Evolutionary conservation across 495 filamentous ascomycete species (phyloP).

Genomic region (Lasiosphaeria hispida): DNA sequence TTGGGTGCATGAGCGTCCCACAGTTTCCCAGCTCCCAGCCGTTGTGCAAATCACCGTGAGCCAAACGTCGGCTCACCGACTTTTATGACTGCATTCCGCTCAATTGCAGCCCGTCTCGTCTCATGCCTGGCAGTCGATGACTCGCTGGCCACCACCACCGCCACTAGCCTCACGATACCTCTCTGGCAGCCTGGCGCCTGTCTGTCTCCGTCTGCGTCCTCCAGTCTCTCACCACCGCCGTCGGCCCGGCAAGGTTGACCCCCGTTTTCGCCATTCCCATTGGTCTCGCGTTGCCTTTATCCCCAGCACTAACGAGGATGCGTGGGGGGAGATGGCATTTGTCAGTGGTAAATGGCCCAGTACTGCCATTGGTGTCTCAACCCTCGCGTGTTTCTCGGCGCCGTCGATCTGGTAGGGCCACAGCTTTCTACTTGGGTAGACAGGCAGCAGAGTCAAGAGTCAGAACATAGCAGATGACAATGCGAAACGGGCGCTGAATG

Average conservation of each 20-base stretch:
- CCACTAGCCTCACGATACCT: not conserved
- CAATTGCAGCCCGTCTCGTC: not conserved
- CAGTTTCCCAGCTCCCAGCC: not conserved
- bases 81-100: slow-evolving; percentile 20
- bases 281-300: not conserved
- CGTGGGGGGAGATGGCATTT: no score
- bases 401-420: no score
- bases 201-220: no score
- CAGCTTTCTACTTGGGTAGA: no score
- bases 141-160: not conserved
- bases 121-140: not conserved
- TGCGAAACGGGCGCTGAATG: no score
- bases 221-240: not conserved
- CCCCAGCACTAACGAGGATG: not conserved
- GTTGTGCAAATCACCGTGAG: slow-evolving; percentile 8
- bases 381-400: no score
- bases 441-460: no score
- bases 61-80: slow-evolving; percentile 20
- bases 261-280: not conserved
- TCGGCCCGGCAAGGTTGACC: not conserved
- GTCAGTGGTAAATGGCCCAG: not conserved
- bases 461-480: no score
- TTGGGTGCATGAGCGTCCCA: not conserved
- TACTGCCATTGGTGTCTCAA: no score
- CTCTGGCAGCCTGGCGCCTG: no score